Evolutionary conservation across 2,329 filamentous ascomycete genomes (phyloP), one percentile per base, ranked within the genome.

Genomic region (Dothiorella sarmentorum): DNA sequence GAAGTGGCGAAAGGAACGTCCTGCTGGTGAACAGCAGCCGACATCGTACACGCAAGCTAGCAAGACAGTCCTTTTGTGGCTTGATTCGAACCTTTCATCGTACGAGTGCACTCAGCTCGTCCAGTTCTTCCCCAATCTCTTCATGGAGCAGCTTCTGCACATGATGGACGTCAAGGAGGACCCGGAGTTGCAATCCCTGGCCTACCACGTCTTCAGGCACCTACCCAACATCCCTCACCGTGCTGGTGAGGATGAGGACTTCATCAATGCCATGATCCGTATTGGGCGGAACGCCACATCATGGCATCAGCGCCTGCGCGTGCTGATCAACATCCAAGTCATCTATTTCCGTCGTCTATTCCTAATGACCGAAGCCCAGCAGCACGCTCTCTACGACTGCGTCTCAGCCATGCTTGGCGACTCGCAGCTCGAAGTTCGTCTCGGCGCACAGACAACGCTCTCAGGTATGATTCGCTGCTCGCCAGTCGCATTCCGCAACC

Each of bases 161-260:
- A 99, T 99, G 94, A 99, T 99, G 93, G 94, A 99, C 69, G 91
- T 99, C 71, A 97, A 97, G 73, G 94, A 99, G 73, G 94, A 99
- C 67, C 91, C 91, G 0, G 95, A 99, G 73, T 82, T 99, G 2
- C 95, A 97, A 80, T 88, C 89, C 9, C 82, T 97, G 7, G 93
- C 94, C 0, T 99, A 97, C 70, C 91, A 96, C 69, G 94, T 99
- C 40, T 99, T 97, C 78, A 88, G 93, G 6, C 93, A 99, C 69
- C 79, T 99, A 15, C 91, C 94, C 13, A 99, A 99, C 71, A 91
- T 99, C 59, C 92, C 94, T 0, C 93, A 97, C 76, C 87, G 90
- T 2, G 83, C 86, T 29, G 91, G 92, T 60, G 90, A 97, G 71
- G 91, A 96, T 66, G 84, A 85, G 3, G 83, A 85, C 0, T 96